Evolutionary conservation across 495 filamentous ascomycete species (phyloP), one percentile per base, ranked within the genome.

Genomic region (Pyronema omphalodes): DNA sequence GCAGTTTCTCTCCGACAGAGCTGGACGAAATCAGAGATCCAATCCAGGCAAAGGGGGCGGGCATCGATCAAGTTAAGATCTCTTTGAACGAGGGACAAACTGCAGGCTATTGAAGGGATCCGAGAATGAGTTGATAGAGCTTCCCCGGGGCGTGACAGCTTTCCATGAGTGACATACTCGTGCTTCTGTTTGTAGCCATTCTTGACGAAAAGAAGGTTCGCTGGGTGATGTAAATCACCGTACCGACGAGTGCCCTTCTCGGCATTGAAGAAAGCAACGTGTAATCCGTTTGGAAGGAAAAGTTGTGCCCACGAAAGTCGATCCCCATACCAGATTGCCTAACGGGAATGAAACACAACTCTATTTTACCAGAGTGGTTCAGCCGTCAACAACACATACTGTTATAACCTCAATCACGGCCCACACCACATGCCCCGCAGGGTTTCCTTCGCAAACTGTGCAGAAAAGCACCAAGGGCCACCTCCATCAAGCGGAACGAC

Each of bases 81-180:
- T 49, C 59, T n/a, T 45, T 62, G 51, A 43, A 54, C 47, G 44
- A 56, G 18, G 17, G 29, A 52, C 44, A 52, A 50, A 52, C 52
- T 52, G 47, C 51, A 57, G 23, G 40, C 37, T 37, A 46, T 53
- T 63, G 60, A 63, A 63, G 60, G 39, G 37, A 73, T 54, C 71
- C 67, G 53, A 71, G 71, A 58, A 71, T 76, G 57, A 52, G 71
- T 61, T 62, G 18, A 57, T 52, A 15, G 54, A 44, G 53, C 43
- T 52, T 54, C 57, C 61, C 62, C 46, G 61, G 62, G 61, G 61
- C 61, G 57, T 65, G 56, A 64, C 58, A 55, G 53, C 51, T 62
- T 61, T 51, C 62, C 58, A 56, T 52, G 51, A 9, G 34, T 55
- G 52, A 64, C 54, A 54, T 40, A 46, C 52, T 52, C 52, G 58